Conservation (phyloP, 208 protist genomes). For the Leishmania amazonensis region DNA sequence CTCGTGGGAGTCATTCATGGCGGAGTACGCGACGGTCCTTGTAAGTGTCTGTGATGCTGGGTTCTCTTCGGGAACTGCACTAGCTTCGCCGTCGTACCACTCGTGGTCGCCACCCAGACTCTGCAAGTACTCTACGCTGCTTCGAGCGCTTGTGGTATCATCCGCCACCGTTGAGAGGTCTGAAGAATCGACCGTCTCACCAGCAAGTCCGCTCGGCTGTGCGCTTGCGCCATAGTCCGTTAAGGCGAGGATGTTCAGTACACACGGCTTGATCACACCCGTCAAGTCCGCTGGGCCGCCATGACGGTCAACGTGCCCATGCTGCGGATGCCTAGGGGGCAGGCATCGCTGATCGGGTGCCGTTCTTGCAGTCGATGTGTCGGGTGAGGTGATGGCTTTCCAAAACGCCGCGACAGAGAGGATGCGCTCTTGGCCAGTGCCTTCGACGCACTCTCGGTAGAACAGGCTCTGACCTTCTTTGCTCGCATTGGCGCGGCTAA, state of each 20-base stretch:
- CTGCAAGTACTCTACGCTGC: background rate
- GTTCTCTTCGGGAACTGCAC: background rate
- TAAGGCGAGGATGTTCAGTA: slow-evolving; percentile 10
- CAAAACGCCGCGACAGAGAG: background rate
- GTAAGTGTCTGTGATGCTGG: background rate
- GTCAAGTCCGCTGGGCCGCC: background rate
- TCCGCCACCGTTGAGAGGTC: background rate
- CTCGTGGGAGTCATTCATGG: background rate
- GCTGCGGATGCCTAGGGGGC: background rate
- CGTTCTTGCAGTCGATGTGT: background rate
- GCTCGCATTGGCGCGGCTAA: background rate
- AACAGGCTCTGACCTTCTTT: slow-evolving; percentile 10
- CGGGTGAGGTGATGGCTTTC: background rate
- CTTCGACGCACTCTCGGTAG: slow-evolving; percentile 2
- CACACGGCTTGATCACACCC: background rate
- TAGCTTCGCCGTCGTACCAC: too few species aligned
- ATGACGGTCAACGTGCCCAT: background rate
- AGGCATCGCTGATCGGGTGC: too few species aligned
- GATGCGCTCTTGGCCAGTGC: background rate
- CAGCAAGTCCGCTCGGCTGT: background rate
- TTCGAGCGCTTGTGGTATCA: background rate
- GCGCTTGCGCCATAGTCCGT: slow-evolving; percentile 3
- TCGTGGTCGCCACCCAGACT: background rate
- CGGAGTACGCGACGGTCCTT: slow-evolving; percentile 2
- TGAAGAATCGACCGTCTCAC: background rate